Evolutionary conservation across 768 basidiomycete genomes (phyloP).

Genomic region (Mrakia frigida): DNA sequence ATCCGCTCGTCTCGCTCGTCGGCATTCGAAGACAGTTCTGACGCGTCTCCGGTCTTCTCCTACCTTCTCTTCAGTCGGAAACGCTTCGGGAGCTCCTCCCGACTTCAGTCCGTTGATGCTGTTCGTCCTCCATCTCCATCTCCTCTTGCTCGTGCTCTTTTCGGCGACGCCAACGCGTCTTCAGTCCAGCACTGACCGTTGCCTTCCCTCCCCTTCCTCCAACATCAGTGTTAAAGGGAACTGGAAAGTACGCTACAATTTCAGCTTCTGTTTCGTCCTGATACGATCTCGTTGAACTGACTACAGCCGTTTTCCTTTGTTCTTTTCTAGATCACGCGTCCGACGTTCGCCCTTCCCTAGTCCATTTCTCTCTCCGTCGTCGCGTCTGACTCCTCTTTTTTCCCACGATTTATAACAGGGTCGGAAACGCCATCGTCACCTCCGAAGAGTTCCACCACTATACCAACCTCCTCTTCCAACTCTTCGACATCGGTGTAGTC

Average conservation of each 20-base stretch:
- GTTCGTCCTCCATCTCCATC: slow-evolving; percentile 21
- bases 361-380: neutral
- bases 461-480: slow-evolving; percentile 57
- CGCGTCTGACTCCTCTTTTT: neutral
- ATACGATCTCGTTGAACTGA: too few species aligned
- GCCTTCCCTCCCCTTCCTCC: too few species aligned
- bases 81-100: slow-evolving; percentile 65
- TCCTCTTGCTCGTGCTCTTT: too few species aligned
- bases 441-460: slow-evolving; percentile 68
- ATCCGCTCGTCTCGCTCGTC: neutral
- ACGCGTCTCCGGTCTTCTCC: slow-evolving; percentile 62
- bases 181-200: too few species aligned
- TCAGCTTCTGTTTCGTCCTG: neutral
- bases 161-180: too few species aligned
- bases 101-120: slow-evolving; percentile 65
- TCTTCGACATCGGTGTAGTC: slow-evolving; percentile 36
- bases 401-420: slow-evolving; percentile 55
- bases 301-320: neutral
- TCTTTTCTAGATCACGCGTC: neutral
- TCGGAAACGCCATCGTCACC: slow-evolving; percentile 47
- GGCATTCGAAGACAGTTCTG: slow-evolving; percentile 58
- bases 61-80: slow-evolving; percentile 53
- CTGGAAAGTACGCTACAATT: slow-evolving; percentile 51
- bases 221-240: slow-evolving; percentile 58
- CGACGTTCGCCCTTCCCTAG: neutral